Base-by-base conservation (phyloP, 2,329 filamentous ascomycete species). In the Monosporascus cannonballus region DNA sequence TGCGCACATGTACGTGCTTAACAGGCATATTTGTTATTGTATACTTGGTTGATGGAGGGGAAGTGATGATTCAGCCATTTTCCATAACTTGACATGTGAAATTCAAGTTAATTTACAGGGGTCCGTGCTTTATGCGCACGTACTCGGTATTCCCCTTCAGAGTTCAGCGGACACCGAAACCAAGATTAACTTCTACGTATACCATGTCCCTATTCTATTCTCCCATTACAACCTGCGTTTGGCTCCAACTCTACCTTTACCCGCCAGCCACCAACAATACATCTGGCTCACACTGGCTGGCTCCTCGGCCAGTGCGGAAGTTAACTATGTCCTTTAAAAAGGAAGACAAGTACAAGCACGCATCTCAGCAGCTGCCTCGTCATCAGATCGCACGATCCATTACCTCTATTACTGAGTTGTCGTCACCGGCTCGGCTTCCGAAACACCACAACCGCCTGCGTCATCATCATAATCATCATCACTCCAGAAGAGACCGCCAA, bases 321-420 rank as follows among this genome's bases (percentile, higher is more conserved):
- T 45, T 30, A 45, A 59, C 51, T 50, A 73, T 72, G 69, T 62
- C 69, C 49, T 48, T 54, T 50, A 63, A 59, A 54, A 63, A 46
- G 42, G 20, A 7, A 46, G 63, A 66, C 64, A 62, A 59, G 52
- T 56, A 61, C 41, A 64, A 61, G 52, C 60, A 63, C 59, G 63
- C 66, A 51, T 67, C 70, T 20, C 68, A 70, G 24, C 64, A 61
- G 47, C 68, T 70, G 22, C 66, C 73, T 24, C 75, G 74, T 54
- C 80, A 81, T 59, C 78, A 80, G 59, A 71, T 82, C 54, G 77
- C 74, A 55, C 76, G 79, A 36, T 84, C 82, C 47, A 74, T 83
- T 54, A 76, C 76, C 45, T 84, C 82, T 47, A 74, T 83, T 54
- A 76, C 76, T 45, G 80, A 83, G 57, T 60, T 81, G 49, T 71